These are phyloP conservation scores for Crithidia thermophila DNA, from an alignment of 208 protist genomes.

Conservation along the genomic window DNA sequence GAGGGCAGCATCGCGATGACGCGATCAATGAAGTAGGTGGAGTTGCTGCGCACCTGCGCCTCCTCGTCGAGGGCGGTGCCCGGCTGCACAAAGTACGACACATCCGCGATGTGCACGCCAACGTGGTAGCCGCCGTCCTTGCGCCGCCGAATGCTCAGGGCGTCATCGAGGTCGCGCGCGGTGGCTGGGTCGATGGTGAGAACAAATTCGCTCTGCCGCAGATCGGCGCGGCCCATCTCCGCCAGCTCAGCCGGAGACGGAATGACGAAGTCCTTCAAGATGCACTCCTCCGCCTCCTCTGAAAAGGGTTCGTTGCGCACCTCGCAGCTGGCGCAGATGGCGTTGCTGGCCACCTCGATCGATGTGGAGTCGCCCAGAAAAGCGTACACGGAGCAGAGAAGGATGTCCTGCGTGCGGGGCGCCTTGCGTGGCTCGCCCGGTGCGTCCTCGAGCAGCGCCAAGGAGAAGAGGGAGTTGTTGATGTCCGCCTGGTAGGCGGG, in stretches of 20 bases:
- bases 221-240: constrained; percentile 58
- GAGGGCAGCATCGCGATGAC: constrained; percentile 94
- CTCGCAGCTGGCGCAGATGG: constrained; percentile 46
- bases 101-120: constrained; percentile 96
- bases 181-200: constrained; percentile 89
- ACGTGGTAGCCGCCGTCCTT: constrained; percentile 66
- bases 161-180: constrained; percentile 90
- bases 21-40: constrained; percentile 89
- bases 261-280: constrained; percentile 51
- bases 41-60: constrained; percentile 74
- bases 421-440: constrained; percentile 16
- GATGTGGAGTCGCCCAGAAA: constrained; percentile 53
- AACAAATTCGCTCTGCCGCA: constrained; percentile 82
- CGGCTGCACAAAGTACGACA: constrained; percentile 87
- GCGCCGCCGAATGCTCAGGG: constrained; percentile 66
- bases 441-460: constrained; percentile 32
- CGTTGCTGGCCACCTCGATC: constrained; percentile 43
- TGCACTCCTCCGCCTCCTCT: constrained; percentile 67
- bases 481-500: constrained; percentile 37
- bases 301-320: constrained; percentile 58
- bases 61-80: constrained; percentile 86
- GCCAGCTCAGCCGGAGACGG: constrained; percentile 47
- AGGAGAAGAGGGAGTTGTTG: constrained; percentile 42
- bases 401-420: constrained; percentile 29
- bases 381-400: constrained; percentile 25